These are phyloP conservation scores for Trypethelium eluteriae DNA, from an alignment of 495 filamentous ascomycete genomes.

Conservation along the genomic window DNA sequence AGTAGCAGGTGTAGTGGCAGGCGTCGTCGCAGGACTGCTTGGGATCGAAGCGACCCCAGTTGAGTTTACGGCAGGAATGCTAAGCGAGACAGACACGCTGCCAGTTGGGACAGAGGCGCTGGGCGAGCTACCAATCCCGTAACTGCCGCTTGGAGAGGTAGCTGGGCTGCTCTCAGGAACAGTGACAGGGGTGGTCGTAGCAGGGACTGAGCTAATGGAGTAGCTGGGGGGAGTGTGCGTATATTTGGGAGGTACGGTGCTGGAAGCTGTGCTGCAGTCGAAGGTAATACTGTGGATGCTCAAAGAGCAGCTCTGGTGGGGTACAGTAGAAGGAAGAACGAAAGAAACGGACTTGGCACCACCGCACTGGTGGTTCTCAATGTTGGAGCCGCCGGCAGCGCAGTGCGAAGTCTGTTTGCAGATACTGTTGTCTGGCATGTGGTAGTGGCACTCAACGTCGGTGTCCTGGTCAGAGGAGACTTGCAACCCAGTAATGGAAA, in stretches of 20 bases:
- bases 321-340: constrained; percentile 44
- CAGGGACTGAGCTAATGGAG: constrained; percentile 11
- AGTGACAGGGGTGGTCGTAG: constrained; percentile 11
- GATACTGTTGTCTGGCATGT: constrained; percentile 66
- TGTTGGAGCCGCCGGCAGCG: constrained; percentile 53
- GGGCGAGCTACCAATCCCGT: background rate
- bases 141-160: background rate
- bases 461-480: constrained; percentile 64
- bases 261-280: constrained; percentile 57
- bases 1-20: constrained; percentile 16
- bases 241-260: constrained; percentile 21
- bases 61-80: constrained; percentile 9
- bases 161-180: constrained; percentile 5
- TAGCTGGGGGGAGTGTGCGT: constrained; percentile 26
- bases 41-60: background rate
- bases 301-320: constrained; percentile 50
- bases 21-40: constrained; percentile 15
- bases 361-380: constrained; percentile 83
- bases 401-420: constrained; percentile 69
- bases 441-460: constrained; percentile 74
- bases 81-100: background rate
- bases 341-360: constrained; percentile 75
- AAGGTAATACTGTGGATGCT: constrained; percentile 72
- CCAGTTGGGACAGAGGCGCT: background rate
- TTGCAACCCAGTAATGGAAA: constrained; percentile 68